Evolutionary conservation across 805 yeast genomes (phyloP).

Genomic region (Wickerhamomyces canadensis): DNA sequence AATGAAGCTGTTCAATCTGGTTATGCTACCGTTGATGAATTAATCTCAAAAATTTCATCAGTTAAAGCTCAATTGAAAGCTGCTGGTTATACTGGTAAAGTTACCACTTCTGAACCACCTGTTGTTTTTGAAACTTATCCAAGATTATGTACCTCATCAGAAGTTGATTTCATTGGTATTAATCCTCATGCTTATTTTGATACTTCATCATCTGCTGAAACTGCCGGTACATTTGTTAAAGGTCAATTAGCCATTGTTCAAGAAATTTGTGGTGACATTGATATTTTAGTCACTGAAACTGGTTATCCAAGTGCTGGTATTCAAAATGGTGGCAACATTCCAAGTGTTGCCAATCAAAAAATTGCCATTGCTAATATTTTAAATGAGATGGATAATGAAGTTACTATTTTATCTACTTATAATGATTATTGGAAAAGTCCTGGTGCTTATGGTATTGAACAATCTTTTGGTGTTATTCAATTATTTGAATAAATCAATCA

Average conservation of each 20-base stretch:
- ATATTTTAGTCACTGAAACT: conserved; percentile 71
- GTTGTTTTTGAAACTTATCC: conserved; percentile 60
- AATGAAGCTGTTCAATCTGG: conserved; percentile 78
- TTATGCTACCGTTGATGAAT: conserved; percentile 54
- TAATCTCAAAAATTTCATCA: conserved; percentile 55
- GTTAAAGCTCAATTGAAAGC: conserved; percentile 52
- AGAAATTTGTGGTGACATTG: conserved; percentile 46
- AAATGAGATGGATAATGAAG: conserved; percentile 49
- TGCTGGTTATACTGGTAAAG: conserved; percentile 73
- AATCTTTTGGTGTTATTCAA: conserved; percentile 66
- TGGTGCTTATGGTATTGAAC: conserved; percentile 82
- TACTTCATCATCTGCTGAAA: conserved; percentile 48
- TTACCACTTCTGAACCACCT: conserved; percentile 92
- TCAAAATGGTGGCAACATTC: conserved; percentile 68
- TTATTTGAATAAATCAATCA: conserved; percentile 10
- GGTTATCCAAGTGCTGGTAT: conserved; percentile 82
- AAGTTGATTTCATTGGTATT: conserved; percentile 77
- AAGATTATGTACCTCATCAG: conserved; percentile 59
- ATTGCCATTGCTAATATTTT: conserved; percentile 64
- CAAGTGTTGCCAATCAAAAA: conserved; percentile 63
- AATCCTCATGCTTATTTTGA: conserved; percentile 88
- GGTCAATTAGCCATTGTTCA: conserved; percentile 55
- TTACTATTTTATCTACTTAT: conserved; percentile 72
- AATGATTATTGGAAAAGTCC: conserved; percentile 85
- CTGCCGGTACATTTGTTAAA: conserved; percentile 66